Evolutionary conservation across 148 eudicot genomes (phyloP), one percentile per base, ranked within the genome.

Genomic region (Polygonum maritimum): DNA sequence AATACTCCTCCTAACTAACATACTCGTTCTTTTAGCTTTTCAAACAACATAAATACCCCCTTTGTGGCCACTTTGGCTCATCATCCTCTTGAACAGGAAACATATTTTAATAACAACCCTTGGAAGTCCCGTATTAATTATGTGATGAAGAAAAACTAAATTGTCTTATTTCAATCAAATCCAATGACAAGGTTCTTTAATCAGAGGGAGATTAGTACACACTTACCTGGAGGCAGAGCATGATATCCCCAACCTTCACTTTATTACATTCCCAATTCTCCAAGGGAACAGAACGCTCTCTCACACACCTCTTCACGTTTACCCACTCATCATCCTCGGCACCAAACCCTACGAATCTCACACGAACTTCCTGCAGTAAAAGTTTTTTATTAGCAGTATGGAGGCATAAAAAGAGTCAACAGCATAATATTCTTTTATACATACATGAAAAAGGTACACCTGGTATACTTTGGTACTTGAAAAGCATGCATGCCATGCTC

Each of bases 251-350:
- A 55, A 80, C 82, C 73, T 89, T 87, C 47, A 95, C 84, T 55
- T 81, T 88, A 14, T 80, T 78, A 73, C 99, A 95, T 73, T 95
- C 94, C 79, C 88, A 86, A 80, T 89, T 78, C 88, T 95, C 97
- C 52, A 92, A 77, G 62, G 96, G 86, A 31, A 95, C 76, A 8
- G 98, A 95, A 26, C 94, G 90, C 76, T 87, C 92, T 11, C 99
- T 91, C 26, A 89, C 86, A 38, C 81, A 79, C 13, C 80, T 84
- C 79, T 78, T 87, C 38, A 87, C 91, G 73, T 85, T 88, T 14
- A 95, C 87, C 99, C 99, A 95, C 82, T 92, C 99, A 74, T 95
- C 99, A 21, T 92, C 94, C 75, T 90, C 96, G 4, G 91, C 65
- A 22, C 91, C 92, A 84, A 90, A 95, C 57, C 97, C 97, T 5